Conservation (phyloP, 2,329 filamentous ascomycete species). For the Mycosphaerella arachidis region DNA sequence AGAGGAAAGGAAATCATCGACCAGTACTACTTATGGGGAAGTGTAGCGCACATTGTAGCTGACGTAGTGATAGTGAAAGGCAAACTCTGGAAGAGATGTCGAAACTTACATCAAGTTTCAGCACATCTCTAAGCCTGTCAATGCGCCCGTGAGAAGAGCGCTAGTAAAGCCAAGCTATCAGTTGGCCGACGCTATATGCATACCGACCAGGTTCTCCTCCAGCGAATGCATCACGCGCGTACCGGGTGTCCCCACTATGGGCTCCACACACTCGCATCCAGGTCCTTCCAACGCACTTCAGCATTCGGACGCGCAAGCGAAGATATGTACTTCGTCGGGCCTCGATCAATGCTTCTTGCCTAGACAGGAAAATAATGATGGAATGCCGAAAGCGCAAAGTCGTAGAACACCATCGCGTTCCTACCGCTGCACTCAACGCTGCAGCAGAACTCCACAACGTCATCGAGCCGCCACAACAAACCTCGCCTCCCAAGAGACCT, state of each 20-base stretch:
- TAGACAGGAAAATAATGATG: neutral
- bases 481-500: slow-evolving; percentile 24
- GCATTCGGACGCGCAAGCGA: neutral
- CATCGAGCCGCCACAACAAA: slow-evolving; percentile 9
- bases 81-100: neutral
- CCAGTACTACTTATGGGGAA: neutral
- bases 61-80: neutral
- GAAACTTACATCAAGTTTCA: neutral
- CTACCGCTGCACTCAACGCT: neutral
- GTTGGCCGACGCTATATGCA: neutral
- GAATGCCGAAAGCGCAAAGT: neutral
- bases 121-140: no score
- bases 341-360: neutral
- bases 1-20: neutral
- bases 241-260: neutral
- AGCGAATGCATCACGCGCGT: neutral
- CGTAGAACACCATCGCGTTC: neutral
- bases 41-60: neutral
- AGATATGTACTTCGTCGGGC: neutral
- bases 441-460: neutral
- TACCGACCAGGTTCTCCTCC: neutral
- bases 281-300: neutral
- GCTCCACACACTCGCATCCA: neutral
- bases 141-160: no score
- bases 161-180: no score